Evolutionary conservation across 768 basidiomycete species (phyloP), one percentile per base, ranked within the genome.

Genomic region (Cubamyces lactineus): DNA sequence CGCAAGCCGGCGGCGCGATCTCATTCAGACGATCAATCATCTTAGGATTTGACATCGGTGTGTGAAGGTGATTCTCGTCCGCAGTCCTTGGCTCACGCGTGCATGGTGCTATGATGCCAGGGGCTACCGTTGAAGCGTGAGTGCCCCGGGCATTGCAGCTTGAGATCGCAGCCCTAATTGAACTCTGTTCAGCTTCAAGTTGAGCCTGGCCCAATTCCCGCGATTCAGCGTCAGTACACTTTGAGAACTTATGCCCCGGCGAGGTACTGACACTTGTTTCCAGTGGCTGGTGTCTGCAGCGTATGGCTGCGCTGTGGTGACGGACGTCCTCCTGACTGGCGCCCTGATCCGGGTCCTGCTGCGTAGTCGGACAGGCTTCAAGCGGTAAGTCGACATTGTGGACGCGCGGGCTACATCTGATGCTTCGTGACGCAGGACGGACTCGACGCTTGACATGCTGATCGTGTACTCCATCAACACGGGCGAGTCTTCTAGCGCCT

Each of bases 401-500:
- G 9, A 34, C 34, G 34, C 34, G 34, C 40, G 23, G 11, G 23
- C 8, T 21, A 23, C 28, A 26, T 5, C 4, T 53, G 38, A 40
- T 4, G 38, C 23, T 17, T 23, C 13, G 5, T 26, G 40, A 41
- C 19, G 16, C 19, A 53, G 52, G 5, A 53, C 52, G 13, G 52
- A 53, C 16, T 24, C 23, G 6, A 53, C 40, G 23, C 21, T 53
- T 8, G 52, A 53, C 13, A 53, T 42, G 40, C 52, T 53, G 12
- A 42, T 53, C 40, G 40, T 53, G 23, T 53, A 53, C 23, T 41
- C 52, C 5, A 42, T 53, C 52, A 53, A 53, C 26, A 53, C 52
- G 7, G 52, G 52, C 42, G 24, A 12, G 48, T 49, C 17, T 15
- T n/a, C 21, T 12, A 13, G 3, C 34, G 21, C 19, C 8, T 38